Evolutionary conservation across 257 asterid genomes (phyloP).

Genomic region (Primulina eburnea): DNA sequence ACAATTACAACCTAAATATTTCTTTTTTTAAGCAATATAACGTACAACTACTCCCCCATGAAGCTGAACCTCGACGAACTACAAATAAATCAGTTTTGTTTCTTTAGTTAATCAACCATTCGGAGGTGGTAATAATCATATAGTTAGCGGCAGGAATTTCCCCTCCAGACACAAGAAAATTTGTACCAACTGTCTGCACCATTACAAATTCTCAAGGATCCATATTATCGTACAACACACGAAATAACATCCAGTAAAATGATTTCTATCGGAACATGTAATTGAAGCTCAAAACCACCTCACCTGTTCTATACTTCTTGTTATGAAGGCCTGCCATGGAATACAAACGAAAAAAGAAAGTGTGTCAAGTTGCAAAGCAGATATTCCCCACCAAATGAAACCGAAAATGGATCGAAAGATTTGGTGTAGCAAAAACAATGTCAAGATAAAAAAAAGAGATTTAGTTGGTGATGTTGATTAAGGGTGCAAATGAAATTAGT

Average conservation of each 20-base stretch:
- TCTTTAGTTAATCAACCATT: neutral
- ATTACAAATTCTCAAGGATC: neutral
- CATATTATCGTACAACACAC: neutral
- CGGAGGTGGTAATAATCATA: neutral
- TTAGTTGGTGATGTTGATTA: too few relatives aligned
- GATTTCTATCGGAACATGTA: neutral
- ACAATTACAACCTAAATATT: neutral
- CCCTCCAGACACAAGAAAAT: neutral
- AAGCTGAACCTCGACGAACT: neutral
- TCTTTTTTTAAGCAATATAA: neutral
- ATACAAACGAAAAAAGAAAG: neutral
- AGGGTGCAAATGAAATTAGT: too few relatives aligned
- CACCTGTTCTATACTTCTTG: neutral
- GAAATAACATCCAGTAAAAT: too few relatives aligned
- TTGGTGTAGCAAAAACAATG: neutral
- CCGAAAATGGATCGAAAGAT: slow-evolving; percentile 6
- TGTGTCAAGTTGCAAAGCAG: neutral
- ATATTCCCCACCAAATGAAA: neutral
- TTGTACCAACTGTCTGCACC: neutral
- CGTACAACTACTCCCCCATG: neutral
- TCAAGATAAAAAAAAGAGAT: too few relatives aligned
- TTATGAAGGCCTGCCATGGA: neutral
- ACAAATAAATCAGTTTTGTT: neutral
- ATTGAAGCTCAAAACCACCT: neutral
- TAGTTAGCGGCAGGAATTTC: neutral